Evolutionary conservation across 1,139 yeast genomes (phyloP).

Genomic region (Debaryomycetaceae sp.): DNA sequence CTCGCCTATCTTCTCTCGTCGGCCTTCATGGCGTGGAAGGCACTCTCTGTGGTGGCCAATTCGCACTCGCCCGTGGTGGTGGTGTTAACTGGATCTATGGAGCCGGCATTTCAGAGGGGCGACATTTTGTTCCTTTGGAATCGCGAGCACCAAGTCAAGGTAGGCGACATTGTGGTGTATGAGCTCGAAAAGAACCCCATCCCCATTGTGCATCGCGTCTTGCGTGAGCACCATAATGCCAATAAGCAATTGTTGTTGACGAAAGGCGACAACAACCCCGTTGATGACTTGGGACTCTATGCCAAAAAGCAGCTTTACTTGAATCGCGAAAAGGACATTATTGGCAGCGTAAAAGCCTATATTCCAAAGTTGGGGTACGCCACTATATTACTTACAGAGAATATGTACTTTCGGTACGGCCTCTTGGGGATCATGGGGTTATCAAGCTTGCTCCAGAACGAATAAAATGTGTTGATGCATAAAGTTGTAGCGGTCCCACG

Average conservation of each 20-base stretch:
- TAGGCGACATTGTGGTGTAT: slow-evolving; percentile 98
- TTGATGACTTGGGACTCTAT: slow-evolving; percentile 84
- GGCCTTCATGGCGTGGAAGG: slow-evolving; percentile 91
- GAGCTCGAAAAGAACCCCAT: slow-evolving; percentile 75
- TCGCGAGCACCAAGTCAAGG: slow-evolving; percentile 58
- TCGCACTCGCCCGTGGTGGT: slow-evolving; percentile 95
- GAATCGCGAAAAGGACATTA: slow-evolving; percentile 69
- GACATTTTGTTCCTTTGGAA: slow-evolving; percentile 92
- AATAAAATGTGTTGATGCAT: slow-evolving; percentile 16
- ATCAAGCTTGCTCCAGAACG: slow-evolving; percentile 49
- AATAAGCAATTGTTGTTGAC: slow-evolving; percentile 76
- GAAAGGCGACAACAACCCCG: slow-evolving; percentile 94
- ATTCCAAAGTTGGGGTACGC: slow-evolving; percentile 90
- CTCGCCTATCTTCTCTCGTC: slow-evolving; percentile 78
- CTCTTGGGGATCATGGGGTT: slow-evolving; percentile 66
- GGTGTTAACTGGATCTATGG: slow-evolving; percentile 97
- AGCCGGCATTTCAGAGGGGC: slow-evolving; percentile 98
- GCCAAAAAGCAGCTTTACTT: slow-evolving; percentile 73
- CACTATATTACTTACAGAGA: slow-evolving; percentile 90
- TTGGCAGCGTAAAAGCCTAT: slow-evolving; percentile 89
- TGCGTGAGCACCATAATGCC: slow-evolving; percentile 66
- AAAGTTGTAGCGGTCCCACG: not conserved
- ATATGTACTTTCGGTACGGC: slow-evolving; percentile 67
- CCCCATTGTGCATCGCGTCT: slow-evolving; percentile 93
- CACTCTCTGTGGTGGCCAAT: slow-evolving; percentile 70